phyloP scores from a whole-genome alignment of 2,329 filamentous ascomycete species.

The Lecanicillium sp. region DNA sequence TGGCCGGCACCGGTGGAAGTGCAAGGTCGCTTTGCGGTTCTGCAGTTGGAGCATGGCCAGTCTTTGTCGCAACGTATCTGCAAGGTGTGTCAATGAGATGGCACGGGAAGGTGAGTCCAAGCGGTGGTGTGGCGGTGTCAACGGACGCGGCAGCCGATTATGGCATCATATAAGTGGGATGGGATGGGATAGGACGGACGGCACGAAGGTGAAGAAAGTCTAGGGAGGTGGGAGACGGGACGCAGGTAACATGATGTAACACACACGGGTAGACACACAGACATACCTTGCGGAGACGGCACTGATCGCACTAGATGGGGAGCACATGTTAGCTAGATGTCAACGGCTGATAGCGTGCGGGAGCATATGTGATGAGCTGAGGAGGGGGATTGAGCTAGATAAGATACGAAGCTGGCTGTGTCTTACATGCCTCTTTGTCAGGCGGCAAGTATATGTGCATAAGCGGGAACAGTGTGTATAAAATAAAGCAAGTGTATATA shows the following conservation, averaged over 20 bases:
- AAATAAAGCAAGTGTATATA: too few relatives aligned
- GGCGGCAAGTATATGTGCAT: too few relatives aligned
- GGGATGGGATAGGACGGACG: background rate
- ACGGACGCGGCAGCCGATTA: background rate
- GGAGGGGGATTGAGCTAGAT: too few relatives aligned
- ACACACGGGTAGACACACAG: background rate
- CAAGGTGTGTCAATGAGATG: constrained; percentile 12
- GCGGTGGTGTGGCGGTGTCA: background rate
- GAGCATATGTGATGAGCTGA: too few relatives aligned
- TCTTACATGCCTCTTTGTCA: too few relatives aligned
- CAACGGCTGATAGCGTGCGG: too few relatives aligned
- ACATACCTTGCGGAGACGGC: constrained; percentile 18
- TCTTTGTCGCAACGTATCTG: constrained; percentile 54
- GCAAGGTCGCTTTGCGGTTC: constrained; percentile 43
- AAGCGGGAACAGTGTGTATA: too few relatives aligned
- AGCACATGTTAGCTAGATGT: constrained; percentile 10
- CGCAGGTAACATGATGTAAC: background rate
- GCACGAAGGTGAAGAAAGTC: background rate
- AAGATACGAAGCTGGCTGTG: too few relatives aligned
- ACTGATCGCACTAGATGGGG: constrained; percentile 24
- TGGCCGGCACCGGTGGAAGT: constrained; percentile 48
- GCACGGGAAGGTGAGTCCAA: too few relatives aligned
- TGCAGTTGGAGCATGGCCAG: constrained; percentile 50
- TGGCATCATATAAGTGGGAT: background rate
- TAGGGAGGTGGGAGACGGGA: background rate